Base-by-base conservation (phyloP, 2,329 filamentous ascomycete species). In the Apiospora pterosperma region DNA sequence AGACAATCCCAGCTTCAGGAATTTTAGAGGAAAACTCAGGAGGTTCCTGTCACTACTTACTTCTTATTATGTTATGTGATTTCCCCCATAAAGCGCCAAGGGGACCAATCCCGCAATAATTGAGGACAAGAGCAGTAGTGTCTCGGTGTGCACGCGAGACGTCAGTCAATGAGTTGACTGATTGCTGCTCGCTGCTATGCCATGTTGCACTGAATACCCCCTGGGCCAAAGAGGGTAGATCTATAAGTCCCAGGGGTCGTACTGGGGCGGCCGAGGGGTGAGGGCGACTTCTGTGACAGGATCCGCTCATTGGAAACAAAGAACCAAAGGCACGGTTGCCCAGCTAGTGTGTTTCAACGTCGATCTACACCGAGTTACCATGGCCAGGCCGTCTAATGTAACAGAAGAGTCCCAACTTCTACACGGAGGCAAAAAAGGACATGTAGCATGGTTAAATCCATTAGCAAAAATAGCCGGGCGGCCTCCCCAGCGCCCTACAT, bases 301-400 rank as follows among this genome's bases (percentile, higher is more conserved):
- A 75, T 76, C 74, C 71, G 70, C 75, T 71, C 62, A 70, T 72
- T 72, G 69, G 73, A 76, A 74, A 75, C 74, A 67, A 67, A 66
- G 62, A 62, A 65, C 63, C 48, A 64, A 67, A 61, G 58, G 58
- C 36, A 60, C 60, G 39, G 60, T 34, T 64, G 67, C 64, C 42
- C 31, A 61, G 36, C 38, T 61, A 59, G 36, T 66, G 65, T 70
- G 69, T 69, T 70, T 69, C 67, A 62, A 62, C 62, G 67, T 63
- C 58, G 66, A 71, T 69, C 68, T 55, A n/a, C 28, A 34, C 16
- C 28, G 28, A 31, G 34, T 34, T 55, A 34, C 19, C 48, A 55
- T 34, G 48, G 59, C 28, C 41, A 62, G 28, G 42, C 10, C 66
- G 64, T 16, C 59, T 3, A 39, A 41, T 61, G 59, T 41, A 38